Conservation (phyloP, 768 basidiomycete species). For the Aureoboletus auriporus region DNA sequence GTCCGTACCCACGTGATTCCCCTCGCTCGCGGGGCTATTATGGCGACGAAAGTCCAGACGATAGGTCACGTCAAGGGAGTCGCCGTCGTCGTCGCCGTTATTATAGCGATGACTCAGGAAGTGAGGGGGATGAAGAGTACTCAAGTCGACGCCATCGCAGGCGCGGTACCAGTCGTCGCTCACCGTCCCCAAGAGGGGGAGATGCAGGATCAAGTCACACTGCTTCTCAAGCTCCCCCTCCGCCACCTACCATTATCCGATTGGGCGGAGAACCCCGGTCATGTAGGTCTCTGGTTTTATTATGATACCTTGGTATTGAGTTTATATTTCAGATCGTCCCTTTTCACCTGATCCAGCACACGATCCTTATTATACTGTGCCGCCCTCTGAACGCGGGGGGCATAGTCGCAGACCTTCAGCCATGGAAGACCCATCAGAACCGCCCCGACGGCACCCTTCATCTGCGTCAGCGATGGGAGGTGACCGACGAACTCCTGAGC, state of each 20-base stretch:
- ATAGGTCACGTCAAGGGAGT: neutral
- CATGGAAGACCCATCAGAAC: slow-evolving; percentile 4
- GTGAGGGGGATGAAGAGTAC: slow-evolving; percentile 1
- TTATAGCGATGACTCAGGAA: neutral
- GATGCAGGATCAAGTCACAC: neutral
- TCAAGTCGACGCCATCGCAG: neutral
- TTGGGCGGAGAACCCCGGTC: slow-evolving; percentile 16
- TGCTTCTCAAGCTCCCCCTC: slow-evolving; percentile 14
- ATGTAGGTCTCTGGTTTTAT: slow-evolving; percentile 12
- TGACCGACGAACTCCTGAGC: slow-evolving; percentile 8
- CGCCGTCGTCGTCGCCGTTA: neutral
- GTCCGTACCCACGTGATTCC: no score
- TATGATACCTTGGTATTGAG: slow-evolving; percentile 1
- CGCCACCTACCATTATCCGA: slow-evolving; percentile 29
- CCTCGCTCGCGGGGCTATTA: neutral
- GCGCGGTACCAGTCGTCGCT: slow-evolving; percentile 15
- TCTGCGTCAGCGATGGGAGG: slow-evolving; percentile 1
- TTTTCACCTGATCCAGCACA: slow-evolving; percentile 11
- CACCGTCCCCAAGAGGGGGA: no score
- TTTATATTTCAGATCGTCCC: slow-evolving; percentile 13
- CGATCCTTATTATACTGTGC: slow-evolving; percentile 12
- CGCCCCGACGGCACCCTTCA: slow-evolving; percentile 9
- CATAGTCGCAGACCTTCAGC: neutral
- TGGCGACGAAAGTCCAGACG: slow-evolving; percentile 5
- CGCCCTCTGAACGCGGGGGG: slow-evolving; percentile 7